phyloP scores from a whole-genome alignment of 2,329 filamentous ascomycete genomes.

The Phaeophleospora eucalypticola region DNA sequence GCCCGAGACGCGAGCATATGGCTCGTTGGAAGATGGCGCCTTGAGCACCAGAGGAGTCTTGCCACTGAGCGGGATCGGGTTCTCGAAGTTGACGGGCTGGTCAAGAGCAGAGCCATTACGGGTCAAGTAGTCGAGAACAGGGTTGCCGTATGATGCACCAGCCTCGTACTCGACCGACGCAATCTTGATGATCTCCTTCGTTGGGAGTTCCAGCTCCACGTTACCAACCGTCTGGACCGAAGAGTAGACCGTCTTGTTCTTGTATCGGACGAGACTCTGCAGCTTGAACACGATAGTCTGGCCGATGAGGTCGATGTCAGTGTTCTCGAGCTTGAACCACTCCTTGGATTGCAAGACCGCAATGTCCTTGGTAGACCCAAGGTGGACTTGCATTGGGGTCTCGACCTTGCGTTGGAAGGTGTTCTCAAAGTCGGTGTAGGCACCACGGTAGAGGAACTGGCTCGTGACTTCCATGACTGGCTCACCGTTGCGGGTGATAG shows the following conservation, averaged over 20 bases:
- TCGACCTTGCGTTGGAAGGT: conserved; percentile 98
- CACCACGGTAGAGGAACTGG: conserved; percentile 93
- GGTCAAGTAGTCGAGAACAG: conserved; percentile 91
- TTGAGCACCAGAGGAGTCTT: conserved; percentile 84
- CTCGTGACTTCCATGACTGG: conserved; percentile 98
- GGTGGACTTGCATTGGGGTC: conserved; percentile 87
- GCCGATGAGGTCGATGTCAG: conserved; percentile 80
- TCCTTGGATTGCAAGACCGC: conserved; percentile 94
- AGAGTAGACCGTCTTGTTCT: conserved; percentile 89
- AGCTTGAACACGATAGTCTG: conserved; percentile 96
- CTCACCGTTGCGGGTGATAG: conserved; percentile 76
- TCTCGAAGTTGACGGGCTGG: conserved; percentile 95
- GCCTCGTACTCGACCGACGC: conserved; percentile 96
- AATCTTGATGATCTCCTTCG: conserved; percentile 95
- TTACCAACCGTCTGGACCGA: conserved; percentile 88
- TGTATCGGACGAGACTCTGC: conserved; percentile 85
- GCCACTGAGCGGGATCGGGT: conserved; percentile 90
- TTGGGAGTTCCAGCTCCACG: conserved; percentile 88
- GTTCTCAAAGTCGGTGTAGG: conserved; percentile 91
- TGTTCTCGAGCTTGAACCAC: conserved; percentile 88
- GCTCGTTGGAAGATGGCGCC: conserved; percentile 94
- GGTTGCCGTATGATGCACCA: conserved; percentile 87
- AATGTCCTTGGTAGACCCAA: conserved; percentile 83
- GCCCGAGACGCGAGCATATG: conserved; percentile 92
- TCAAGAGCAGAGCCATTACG: conserved; percentile 89